Evolutionary conservation across 1,284 basidiomycete genomes (phyloP).

Genomic region (Apiotrichum akiyoshidainum): DNA sequence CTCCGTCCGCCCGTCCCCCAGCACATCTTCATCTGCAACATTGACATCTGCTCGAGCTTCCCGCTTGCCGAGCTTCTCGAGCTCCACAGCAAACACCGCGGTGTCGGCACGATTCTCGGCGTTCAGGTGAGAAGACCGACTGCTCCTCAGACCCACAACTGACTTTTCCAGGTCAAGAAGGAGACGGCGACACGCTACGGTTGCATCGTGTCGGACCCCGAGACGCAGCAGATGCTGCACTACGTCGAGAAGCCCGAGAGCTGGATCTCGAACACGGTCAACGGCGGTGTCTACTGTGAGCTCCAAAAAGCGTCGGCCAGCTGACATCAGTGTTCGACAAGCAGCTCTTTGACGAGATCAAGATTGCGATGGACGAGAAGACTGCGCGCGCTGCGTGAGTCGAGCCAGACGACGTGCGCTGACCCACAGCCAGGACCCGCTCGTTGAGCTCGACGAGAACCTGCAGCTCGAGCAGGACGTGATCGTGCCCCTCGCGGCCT

Average conservation of each 20-base stretch:
- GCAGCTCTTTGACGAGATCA: slow-evolving; percentile 55
- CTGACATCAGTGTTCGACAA: slow-evolving; percentile 52
- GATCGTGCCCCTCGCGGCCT: slow-evolving; percentile 53
- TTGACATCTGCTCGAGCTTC: slow-evolving; percentile 55
- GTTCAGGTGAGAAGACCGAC: slow-evolving; percentile 45
- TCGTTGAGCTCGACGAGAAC: slow-evolving; percentile 53
- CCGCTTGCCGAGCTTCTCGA: slow-evolving; percentile 52
- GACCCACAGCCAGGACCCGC: slow-evolving; percentile 47
- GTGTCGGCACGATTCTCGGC: slow-evolving; percentile 55
- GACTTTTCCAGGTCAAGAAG: slow-evolving; percentile 43
- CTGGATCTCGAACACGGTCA: slow-evolving; percentile 55
- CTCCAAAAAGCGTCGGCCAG: neutral
- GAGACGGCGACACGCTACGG: slow-evolving; percentile 54
- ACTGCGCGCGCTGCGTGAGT: slow-evolving; percentile 50
- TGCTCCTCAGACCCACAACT: neutral
- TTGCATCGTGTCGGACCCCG: slow-evolving; percentile 53
- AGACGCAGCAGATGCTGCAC: slow-evolving; percentile 48
- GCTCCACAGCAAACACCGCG: slow-evolving; percentile 54
- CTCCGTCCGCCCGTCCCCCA: slow-evolving; percentile 51
- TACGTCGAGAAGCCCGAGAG: slow-evolving; percentile 57
- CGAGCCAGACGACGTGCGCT: neutral
- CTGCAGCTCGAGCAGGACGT: slow-evolving; percentile 57
- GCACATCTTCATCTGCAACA: slow-evolving; percentile 57
- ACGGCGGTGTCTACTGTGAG: slow-evolving; percentile 52
- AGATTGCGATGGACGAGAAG: slow-evolving; percentile 55